A percentile compares a stretch with the other conserved stretches of the same genome.
These are phyloP conservation scores for Blastocystis sp. DNA, from an alignment of 352 stramenopile species.

Conservation along the genomic window DNA sequence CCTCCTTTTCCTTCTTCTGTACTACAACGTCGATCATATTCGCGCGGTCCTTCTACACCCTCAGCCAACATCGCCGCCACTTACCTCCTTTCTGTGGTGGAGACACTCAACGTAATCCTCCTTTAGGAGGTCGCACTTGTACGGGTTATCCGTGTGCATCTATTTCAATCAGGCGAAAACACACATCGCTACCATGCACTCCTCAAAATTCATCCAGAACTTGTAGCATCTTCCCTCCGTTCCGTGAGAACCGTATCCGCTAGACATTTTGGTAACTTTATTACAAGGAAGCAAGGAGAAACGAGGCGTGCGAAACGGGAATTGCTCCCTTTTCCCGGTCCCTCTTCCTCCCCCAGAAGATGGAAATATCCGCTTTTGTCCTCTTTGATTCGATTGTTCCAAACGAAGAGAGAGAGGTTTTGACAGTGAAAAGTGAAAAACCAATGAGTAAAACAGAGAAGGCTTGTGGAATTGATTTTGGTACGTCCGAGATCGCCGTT, in stretches of 20 bases:
- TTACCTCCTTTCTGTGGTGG: constrained; percentile 47
- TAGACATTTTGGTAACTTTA: constrained; percentile 33
- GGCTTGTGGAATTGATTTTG: constrained; percentile 56
- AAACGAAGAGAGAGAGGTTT: neutral
- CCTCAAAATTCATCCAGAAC: constrained; percentile 55
- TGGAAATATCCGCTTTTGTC: no score
- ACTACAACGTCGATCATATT: constrained; percentile 48
- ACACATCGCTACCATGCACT: neutral
- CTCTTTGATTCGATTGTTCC: constrained; percentile 51
- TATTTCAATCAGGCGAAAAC: neutral
- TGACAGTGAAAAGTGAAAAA: neutral
- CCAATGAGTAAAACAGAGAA: neutral
- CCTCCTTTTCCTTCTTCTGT: constrained; percentile 25
- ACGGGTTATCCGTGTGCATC: constrained; percentile 42
- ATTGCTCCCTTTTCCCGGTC: neutral
- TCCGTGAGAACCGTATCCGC: constrained; percentile 47
- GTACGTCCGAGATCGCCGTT: constrained; percentile 51
- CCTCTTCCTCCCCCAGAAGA: no score
- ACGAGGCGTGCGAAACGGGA: neutral
- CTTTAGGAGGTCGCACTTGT: constrained; percentile 56
- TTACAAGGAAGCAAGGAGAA: neutral
- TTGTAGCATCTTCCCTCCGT: constrained; percentile 53
- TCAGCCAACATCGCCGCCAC: neutral
- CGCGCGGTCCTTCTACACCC: constrained; percentile 36
- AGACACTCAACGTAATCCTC: constrained; percentile 57